These are phyloP conservation scores for Cercis canadensis DNA, from an alignment of 306 rosid genomes.

Conservation along the genomic window DNA sequence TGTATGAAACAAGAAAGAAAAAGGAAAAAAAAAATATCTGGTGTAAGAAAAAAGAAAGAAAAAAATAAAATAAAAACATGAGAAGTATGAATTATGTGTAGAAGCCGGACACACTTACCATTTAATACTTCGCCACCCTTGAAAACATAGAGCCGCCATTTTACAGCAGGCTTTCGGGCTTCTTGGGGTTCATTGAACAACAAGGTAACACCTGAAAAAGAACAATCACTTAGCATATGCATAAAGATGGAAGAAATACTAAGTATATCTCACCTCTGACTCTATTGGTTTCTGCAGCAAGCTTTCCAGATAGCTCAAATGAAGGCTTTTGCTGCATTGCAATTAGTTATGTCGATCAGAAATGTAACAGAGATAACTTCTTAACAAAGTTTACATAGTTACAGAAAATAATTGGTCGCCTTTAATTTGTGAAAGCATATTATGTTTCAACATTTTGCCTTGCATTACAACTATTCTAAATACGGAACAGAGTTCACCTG, in stretches of 20 bases:
- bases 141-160: constrained; percentile 97
- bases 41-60: neutral
- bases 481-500: constrained; percentile 10
- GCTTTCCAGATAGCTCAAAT: constrained; percentile 97
- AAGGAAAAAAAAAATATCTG: neutral
- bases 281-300: constrained; percentile 94
- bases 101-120: constrained; percentile 57
- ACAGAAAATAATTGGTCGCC: constrained; percentile 7
- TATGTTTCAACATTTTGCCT: constrained; percentile 8
- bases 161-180: constrained; percentile 79
- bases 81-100: constrained; percentile 18
- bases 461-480: constrained; percentile 12
- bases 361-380: constrained; percentile 20
- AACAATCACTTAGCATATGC: constrained; percentile 28
- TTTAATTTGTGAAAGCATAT: constrained; percentile 23
- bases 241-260: constrained; percentile 21
- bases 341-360: constrained; percentile 37
- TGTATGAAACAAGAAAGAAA: neutral
- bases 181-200: constrained; percentile 86
- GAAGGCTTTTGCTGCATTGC: constrained; percentile 96
- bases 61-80: neutral
- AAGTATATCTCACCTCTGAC: constrained; percentile 64
- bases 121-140: constrained; percentile 92
- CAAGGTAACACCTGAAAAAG: constrained; percentile 75
- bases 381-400: constrained; percentile 9